Conservation (phyloP, 495 filamentous ascomycete genomes). For the Podospora appendiculata region DNA sequence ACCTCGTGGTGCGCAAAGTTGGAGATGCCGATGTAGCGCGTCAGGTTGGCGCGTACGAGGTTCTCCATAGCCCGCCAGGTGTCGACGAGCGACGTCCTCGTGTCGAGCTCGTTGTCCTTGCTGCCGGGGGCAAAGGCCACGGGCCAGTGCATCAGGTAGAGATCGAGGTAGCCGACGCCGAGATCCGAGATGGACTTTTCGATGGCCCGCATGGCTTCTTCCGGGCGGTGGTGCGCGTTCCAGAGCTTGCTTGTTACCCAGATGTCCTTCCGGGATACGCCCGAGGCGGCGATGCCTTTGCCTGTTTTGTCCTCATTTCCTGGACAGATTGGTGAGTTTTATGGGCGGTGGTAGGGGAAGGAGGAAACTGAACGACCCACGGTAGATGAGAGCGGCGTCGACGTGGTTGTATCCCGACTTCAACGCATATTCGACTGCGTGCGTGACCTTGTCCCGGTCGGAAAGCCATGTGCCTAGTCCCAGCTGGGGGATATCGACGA, state of each 20-base stretch:
- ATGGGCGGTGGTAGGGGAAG: neutral
- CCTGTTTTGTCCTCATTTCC: constrained; percentile 21
- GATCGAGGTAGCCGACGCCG: constrained; percentile 57
- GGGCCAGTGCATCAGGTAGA: constrained; percentile 67
- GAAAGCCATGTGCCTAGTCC: neutral
- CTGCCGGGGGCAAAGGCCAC: constrained; percentile 30
- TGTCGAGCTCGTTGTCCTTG: neutral
- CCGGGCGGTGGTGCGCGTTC: constrained; percentile 59
- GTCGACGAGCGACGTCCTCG: constrained; percentile 18
- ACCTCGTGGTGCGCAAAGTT: constrained; percentile 59
- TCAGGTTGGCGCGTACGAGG: constrained; percentile 35
- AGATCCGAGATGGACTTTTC: constrained; percentile 55
- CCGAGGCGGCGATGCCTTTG: constrained; percentile 46
- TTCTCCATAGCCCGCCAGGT: constrained; percentile 62
- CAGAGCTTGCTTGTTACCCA: constrained; percentile 69
- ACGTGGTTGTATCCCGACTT: neutral
- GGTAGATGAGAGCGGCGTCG: neutral
- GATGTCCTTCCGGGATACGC: constrained; percentile 50
- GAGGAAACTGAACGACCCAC: neutral
- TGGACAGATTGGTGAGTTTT: neutral
- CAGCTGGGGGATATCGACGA: neutral
- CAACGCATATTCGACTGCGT: neutral
- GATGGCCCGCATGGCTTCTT: constrained; percentile 51
- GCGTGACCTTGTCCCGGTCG: neutral
- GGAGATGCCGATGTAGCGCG: constrained; percentile 59